These are phyloP conservation scores for Beauveria sp. DNA, from an alignment of 2,329 filamentous ascomycete genomes.

Conservation along the genomic window DNA sequence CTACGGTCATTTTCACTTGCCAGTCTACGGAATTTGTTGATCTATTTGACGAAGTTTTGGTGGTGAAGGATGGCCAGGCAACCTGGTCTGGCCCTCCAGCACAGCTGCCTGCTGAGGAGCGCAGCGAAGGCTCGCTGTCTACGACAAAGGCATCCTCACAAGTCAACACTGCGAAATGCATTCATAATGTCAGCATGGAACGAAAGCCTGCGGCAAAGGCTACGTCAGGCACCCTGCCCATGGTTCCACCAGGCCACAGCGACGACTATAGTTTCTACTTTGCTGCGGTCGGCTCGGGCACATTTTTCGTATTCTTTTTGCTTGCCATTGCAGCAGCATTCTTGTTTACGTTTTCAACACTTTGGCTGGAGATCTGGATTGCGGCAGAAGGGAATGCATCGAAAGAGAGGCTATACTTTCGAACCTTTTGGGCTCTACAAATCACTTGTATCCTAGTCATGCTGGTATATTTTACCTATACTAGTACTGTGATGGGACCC, in stretches of 20 bases:
- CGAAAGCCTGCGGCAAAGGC: neutral
- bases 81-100: neutral
- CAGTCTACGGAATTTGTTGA: neutral
- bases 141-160: neutral
- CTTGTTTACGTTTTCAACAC: neutral
- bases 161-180: neutral
- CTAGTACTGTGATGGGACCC: slow-evolving; percentile 1
- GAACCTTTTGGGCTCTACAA: neutral
- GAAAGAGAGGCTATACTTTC: neutral
- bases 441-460: neutral
- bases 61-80: neutral
- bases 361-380: slow-evolving; percentile 6
- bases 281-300: neutral
- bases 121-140: neutral
- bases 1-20: neutral
- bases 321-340: neutral
- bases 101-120: neutral
- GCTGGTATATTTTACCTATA: slow-evolving; percentile 2
- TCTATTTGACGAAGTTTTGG: neutral
- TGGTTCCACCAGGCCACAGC: neutral
- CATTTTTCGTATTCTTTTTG: neutral
- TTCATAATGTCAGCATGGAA: too few species aligned
- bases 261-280: slow-evolving; percentile 7
- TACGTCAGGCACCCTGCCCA: neutral
- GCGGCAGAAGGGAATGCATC: neutral